Conservation (phyloP, 2,329 filamentous ascomycete species). For the Colletotrichum scovillei region DNA sequence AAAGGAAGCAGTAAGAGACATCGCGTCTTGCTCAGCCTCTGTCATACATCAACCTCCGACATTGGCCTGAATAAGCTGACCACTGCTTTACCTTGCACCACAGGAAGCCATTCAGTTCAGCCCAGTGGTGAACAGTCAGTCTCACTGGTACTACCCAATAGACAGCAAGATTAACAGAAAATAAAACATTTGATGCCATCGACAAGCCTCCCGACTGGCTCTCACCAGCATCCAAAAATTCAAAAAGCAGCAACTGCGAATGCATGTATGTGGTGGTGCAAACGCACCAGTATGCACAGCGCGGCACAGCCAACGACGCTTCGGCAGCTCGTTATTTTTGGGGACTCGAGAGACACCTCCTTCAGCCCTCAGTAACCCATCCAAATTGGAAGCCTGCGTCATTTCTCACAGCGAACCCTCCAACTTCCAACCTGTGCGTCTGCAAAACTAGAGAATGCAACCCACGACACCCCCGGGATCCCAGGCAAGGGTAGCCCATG, state of each 20-base stretch:
- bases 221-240: background rate
- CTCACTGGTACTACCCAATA: background rate
- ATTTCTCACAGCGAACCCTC: slow-evolving; percentile 10
- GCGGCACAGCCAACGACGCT: background rate
- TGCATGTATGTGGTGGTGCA: background rate
- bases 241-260: background rate
- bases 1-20: background rate
- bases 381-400: background rate
- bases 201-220: background rate
- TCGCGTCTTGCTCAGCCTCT: background rate
- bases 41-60: background rate
- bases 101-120: background rate
- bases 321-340: background rate
- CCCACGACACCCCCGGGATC: background rate
- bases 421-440: background rate
- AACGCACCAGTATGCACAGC: background rate
- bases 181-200: background rate
- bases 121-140: background rate
- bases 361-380: background rate
- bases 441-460: background rate
- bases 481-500: background rate
- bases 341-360: background rate
- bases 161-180: background rate
- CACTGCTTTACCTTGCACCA: background rate
- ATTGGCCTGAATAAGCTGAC: background rate